Base-by-base conservation (phyloP, 2,329 filamentous ascomycete species). In the Tolypocladium endophyticum region DNA sequence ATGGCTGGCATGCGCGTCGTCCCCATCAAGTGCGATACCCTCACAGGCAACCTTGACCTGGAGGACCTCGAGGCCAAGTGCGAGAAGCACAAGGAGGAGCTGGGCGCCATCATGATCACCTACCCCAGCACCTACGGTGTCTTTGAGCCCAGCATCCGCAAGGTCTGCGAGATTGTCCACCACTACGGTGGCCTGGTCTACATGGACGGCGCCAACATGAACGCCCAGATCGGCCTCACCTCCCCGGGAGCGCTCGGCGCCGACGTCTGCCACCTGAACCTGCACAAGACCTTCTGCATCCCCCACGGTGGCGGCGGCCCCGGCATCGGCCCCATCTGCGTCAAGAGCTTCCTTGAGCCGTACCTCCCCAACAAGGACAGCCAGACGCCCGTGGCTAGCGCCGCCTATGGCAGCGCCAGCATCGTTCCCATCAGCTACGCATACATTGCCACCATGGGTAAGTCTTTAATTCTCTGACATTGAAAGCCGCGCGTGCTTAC, bases 181-280 rank as follows among this genome's bases (percentile, higher is more conserved):
- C 75, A 88, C 64, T 79, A 95, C 70, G 93, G 93, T 58, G 93
- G 93, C 12, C 90, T 95, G 71, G 93, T 97, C 20, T 97, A 97
- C 79, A 97, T 97, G 93, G 93, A 97, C 71, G 93, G 93, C 55
- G 93, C 93, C 65, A 97, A 97, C 78, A 94, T 97, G 91, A 97
- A 97, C 71, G 93, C 93, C 23, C 93, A 97, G 75, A 97, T 97
- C 64, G 93, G 93, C 16, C 83, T 97, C 14, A 96, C 91, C 78
- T 96, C 91, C 0, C 93, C 93, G 1, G 93, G 93, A 45, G 92
- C 95, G 73, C 96, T 97, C 65, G 93, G 93, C 25, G 93, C 93
- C 36, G 93, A 97, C 72, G 92, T 97, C 45, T 97, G 93, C 82
- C 93, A 97, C 78, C 81, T 97, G 61, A 97, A 97, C 76, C 82